Evolutionary conservation across 2,329 filamentous ascomycete species (phyloP).

Genomic region (Botrytis fragariae): DNA sequence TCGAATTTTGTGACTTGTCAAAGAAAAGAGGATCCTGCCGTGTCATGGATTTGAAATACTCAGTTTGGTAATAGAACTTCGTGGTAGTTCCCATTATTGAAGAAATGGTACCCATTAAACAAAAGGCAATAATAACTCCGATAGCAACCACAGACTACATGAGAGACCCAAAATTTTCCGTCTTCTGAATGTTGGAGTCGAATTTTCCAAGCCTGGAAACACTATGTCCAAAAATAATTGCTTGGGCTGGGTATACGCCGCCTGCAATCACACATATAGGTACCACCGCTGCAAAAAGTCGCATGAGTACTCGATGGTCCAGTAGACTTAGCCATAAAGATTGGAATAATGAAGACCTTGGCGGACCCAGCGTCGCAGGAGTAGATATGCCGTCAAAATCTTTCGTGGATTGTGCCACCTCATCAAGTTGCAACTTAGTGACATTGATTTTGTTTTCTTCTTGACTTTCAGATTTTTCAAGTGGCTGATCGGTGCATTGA

Average conservation of each 20-base stretch:
- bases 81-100: constrained; percentile 87
- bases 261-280: background rate
- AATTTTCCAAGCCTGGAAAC: constrained; percentile 88
- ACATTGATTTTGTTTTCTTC: background rate
- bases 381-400: too few species aligned
- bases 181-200: constrained; percentile 62
- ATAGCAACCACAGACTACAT: constrained; percentile 39
- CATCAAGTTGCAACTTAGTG: constrained; percentile 32
- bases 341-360: background rate
- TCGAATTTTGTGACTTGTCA: constrained; percentile 80
- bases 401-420: background rate
- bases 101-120: constrained; percentile 85
- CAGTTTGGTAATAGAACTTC: constrained; percentile 76
- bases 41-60: constrained; percentile 71
- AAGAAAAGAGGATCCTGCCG: constrained; percentile 90
- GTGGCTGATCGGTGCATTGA: background rate
- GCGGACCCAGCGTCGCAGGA: background rate
- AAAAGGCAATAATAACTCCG: constrained; percentile 93
- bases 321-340: background rate
- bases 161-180: constrained; percentile 18
- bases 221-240: constrained; percentile 86
- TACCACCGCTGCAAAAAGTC: constrained; percentile 56
- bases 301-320: background rate
- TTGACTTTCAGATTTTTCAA: background rate
- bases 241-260: constrained; percentile 80